phyloP scores from a whole-genome alignment of 2,329 filamentous ascomycete genomes.

The Incumbomyces delicatus region DNA sequence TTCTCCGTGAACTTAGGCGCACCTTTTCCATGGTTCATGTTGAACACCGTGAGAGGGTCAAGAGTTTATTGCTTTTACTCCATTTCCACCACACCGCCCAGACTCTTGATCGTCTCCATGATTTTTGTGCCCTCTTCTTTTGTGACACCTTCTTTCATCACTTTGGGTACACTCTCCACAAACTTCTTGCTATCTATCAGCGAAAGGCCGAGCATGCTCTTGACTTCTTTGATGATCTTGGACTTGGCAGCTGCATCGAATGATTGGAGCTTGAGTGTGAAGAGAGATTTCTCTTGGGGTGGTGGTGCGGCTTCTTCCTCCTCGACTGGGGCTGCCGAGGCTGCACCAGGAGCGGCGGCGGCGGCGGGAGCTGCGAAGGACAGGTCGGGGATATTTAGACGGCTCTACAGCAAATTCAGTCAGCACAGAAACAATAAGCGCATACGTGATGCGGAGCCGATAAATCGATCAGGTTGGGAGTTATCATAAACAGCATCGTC shows the following conservation, averaged over 20 bases:
- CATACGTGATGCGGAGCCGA: not conserved
- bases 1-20: too few relatives aligned
- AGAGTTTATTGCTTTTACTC: conserved; percentile 49
- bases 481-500: too few relatives aligned
- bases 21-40: too few relatives aligned
- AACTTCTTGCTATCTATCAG: conserved; percentile 99
- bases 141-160: conserved; percentile 96
- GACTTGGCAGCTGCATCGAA: conserved; percentile 87
- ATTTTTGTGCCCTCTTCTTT: conserved; percentile 99
- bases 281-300: conserved; percentile 87
- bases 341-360: conserved; percentile 47
- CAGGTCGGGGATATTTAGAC: conserved; percentile 95
- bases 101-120: conserved; percentile 80
- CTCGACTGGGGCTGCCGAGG: conserved; percentile 50
- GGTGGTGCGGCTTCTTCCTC: conserved; percentile 81
- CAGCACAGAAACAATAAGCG: not conserved
- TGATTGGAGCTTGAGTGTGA: conserved; percentile 86
- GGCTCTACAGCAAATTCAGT: conserved; percentile 48
- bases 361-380: conserved; percentile 81
- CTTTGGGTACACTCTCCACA: conserved; percentile 89
- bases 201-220: conserved; percentile 85
- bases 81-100: conserved; percentile 83
- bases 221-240: conserved; percentile 99
- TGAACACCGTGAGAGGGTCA: too few relatives aligned
- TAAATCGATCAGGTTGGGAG: not conserved